These are phyloP conservation scores for Calonectria hongkongensis DNA, from an alignment of 2,329 filamentous ascomycete genomes.

Conservation along the genomic window DNA sequence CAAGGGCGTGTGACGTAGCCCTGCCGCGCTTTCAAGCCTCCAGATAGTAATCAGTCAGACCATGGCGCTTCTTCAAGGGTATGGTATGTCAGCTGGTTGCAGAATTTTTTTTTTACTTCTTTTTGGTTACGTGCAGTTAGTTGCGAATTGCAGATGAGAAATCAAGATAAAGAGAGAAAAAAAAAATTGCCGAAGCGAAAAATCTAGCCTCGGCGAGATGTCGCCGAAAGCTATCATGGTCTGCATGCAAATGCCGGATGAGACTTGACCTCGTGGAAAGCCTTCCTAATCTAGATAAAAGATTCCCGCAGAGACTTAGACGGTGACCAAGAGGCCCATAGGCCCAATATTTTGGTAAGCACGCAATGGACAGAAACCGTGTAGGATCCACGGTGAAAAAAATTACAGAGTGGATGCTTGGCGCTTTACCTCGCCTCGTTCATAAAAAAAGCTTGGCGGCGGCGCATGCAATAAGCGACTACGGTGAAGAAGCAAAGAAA, in stretches of 20 bases:
- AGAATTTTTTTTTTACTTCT: background rate
- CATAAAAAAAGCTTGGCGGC: background rate
- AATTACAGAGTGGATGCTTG: slow-evolving; percentile 14
- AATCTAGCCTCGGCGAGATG: slow-evolving; percentile 19
- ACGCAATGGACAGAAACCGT: background rate
- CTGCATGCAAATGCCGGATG: slow-evolving; percentile 33
- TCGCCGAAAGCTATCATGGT: slow-evolving; percentile 32
- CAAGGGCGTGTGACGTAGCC: slow-evolving; percentile 7
- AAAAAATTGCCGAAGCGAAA: background rate
- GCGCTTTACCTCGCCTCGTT: background rate
- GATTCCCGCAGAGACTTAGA: slow-evolving; percentile 14
- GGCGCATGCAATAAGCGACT: slow-evolving; percentile 2
- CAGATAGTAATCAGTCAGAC: slow-evolving; percentile 9
- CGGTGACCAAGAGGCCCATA: background rate
- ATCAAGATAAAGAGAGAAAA: background rate
- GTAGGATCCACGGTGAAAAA: slow-evolving; percentile 7
- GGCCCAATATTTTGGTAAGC: slow-evolving; percentile 7
- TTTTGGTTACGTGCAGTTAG: background rate
- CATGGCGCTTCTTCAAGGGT: slow-evolving; percentile 7
- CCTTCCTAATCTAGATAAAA: slow-evolving; percentile 1
- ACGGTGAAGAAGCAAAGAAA: background rate
- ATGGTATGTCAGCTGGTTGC: background rate
- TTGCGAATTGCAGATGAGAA: background rate
- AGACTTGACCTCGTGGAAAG: slow-evolving; percentile 25
- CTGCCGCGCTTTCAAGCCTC: background rate